These are phyloP conservation scores for Eutypa lata DNA, from an alignment of 2,329 filamentous ascomycete genomes.

Conservation along the genomic window DNA sequence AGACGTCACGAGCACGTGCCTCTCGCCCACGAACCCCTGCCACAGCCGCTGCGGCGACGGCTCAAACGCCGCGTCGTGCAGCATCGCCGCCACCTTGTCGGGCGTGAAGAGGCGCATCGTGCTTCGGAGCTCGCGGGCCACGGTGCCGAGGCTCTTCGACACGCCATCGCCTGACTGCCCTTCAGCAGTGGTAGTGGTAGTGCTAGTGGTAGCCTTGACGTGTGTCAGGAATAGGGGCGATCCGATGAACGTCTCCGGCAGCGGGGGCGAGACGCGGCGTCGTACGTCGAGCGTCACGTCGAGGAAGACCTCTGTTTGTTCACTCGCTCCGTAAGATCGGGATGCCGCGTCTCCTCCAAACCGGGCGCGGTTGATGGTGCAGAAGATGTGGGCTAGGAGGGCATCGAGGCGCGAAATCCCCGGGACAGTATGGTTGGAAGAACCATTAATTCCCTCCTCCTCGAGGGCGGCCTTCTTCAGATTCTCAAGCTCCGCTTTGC, in stretches of 20 bases:
- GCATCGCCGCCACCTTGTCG: constrained; percentile 33
- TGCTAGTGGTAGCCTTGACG: constrained; percentile 24
- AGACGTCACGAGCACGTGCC: constrained; percentile 41
- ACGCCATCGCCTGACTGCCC: constrained; percentile 1
- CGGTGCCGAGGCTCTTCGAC: constrained; percentile 14
- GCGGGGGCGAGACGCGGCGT: constrained; percentile 32
- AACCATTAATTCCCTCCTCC: constrained; percentile 5
- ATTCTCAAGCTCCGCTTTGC: constrained; percentile 26
- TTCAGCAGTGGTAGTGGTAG: constrained; percentile 7
- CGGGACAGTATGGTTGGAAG: background rate
- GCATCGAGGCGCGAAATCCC: constrained; percentile 41
- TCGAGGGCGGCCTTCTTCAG: constrained; percentile 27
- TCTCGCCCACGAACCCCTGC: constrained; percentile 41
- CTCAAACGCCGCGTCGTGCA: constrained; percentile 43
- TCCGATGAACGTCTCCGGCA: constrained; percentile 39
- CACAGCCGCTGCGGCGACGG: constrained; percentile 44
- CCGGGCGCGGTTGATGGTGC: constrained; percentile 37
- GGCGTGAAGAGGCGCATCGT: constrained; percentile 35
- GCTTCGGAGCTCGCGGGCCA: constrained; percentile 31
- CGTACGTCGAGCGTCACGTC: constrained; percentile 40
- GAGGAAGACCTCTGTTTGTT: constrained; percentile 30
- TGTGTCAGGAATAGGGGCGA: constrained; percentile 41
- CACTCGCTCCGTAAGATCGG: too few species aligned
- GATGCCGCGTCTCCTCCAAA: too few species aligned
- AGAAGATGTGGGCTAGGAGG: constrained; percentile 44